Percentiles rank a stretch among this genome's conserved stretches.
These are phyloP conservation scores for Saccharomycopsis microspora DNA, from an alignment of 805 yeast species.

Conservation along the genomic window DNA sequence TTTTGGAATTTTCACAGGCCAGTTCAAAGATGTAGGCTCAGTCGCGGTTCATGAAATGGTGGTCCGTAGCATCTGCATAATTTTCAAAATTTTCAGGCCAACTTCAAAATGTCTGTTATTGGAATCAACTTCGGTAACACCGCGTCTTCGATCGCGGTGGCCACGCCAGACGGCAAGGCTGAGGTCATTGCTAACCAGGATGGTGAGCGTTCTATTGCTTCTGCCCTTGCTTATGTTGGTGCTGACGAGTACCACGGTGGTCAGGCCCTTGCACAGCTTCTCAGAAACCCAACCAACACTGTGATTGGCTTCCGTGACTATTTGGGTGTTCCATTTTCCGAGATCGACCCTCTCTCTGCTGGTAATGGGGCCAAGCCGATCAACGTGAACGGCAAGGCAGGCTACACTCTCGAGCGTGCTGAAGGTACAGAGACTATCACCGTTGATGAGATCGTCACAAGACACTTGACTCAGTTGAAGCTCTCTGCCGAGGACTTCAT, in stretches of 20 bases:
- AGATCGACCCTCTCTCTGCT: slow-evolving; percentile 56
- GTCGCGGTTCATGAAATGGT: too few species aligned
- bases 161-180: slow-evolving; percentile 76
- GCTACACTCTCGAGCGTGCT: slow-evolving; percentile 41
- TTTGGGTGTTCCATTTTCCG: slow-evolving; percentile 62
- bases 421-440: slow-evolving; percentile 42
- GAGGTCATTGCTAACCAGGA: slow-evolving; percentile 98
- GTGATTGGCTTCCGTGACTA: slow-evolving; percentile 88
- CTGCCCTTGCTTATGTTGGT: slow-evolving; percentile 84
- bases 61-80: not conserved
- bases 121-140: slow-evolving; percentile 97
- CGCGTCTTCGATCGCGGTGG: slow-evolving; percentile 86
- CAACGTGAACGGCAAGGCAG: slow-evolving; percentile 55
- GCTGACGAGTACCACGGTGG: slow-evolving; percentile 95
- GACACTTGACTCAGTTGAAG: slow-evolving; percentile 76
- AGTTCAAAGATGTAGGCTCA: too few species aligned
- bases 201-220: slow-evolving; percentile 95
- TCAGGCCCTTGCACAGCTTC: slow-evolving; percentile 85
- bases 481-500: slow-evolving; percentile 87
- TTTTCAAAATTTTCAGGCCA: not conserved
- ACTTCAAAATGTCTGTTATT: slow-evolving; percentile 38
- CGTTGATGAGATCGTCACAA: slow-evolving; percentile 67
- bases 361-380: slow-evolving; percentile 58
- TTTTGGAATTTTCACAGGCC: too few species aligned
- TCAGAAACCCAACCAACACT: slow-evolving; percentile 83